These are phyloP conservation scores for Bipolaris oryzae DNA, from an alignment of 2,329 filamentous ascomycete genomes.

Conservation along the genomic window DNA sequence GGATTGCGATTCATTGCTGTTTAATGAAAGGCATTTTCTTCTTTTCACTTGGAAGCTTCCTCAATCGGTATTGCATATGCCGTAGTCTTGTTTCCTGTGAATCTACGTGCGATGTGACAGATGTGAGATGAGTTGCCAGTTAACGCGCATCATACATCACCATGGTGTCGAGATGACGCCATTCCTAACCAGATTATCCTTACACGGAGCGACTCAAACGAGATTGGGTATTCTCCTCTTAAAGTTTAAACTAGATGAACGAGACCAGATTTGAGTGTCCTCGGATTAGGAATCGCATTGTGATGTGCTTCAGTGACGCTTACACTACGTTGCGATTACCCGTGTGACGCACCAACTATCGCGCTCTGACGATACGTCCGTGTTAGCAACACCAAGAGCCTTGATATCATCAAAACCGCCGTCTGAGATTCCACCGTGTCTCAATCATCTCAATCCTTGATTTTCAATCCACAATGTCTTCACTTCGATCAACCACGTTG, in stretches of 20 bases:
- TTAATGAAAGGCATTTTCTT: neutral
- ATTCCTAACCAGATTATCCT: too few relatives aligned
- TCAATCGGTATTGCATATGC: too few relatives aligned
- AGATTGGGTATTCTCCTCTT: too few relatives aligned
- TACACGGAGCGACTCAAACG: too few relatives aligned
- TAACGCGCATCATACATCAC: too few relatives aligned
- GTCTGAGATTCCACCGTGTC: conserved; percentile 1
- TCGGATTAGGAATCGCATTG: neutral
- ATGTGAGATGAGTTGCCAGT: too few relatives aligned
- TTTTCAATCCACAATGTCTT: conserved; percentile 3
- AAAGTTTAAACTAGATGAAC: too few relatives aligned
- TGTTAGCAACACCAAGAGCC: conserved; percentile 1
- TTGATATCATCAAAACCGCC: neutral
- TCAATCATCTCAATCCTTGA: neutral
- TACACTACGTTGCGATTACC: neutral
- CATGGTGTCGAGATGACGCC: too few relatives aligned
- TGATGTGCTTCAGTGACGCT: neutral
- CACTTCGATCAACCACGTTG: conserved; percentile 1
- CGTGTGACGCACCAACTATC: conserved; percentile 1
- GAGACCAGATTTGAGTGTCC: too few relatives aligned
- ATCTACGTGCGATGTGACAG: too few relatives aligned
- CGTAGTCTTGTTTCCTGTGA: too few relatives aligned
- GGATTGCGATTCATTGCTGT: neutral
- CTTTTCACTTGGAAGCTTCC: too few relatives aligned
- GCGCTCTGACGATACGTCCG: conserved; percentile 6